A percentile compares a stretch with the other conserved stretches of the same genome.
phyloP scores from a whole-genome alignment of 306 rosid genomes.

The Prunus kanzakura region DNA sequence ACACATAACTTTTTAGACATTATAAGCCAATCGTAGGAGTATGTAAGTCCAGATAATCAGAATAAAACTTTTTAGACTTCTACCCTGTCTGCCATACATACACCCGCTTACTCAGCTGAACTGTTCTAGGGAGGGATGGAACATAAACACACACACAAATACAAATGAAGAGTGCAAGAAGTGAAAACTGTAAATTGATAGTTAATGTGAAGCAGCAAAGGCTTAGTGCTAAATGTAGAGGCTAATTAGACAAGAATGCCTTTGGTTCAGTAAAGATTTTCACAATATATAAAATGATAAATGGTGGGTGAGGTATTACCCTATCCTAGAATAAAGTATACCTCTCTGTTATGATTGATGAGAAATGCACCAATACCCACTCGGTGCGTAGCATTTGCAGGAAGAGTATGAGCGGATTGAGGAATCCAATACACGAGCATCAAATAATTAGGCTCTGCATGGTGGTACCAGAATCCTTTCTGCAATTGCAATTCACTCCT shows the following conservation, averaged over 20 bases:
- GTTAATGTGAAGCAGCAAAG: not conserved
- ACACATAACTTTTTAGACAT: not conserved
- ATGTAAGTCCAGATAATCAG: not conserved
- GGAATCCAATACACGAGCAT: slow-evolving; percentile 91
- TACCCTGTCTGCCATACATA: not conserved
- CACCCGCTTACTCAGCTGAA: not conserved
- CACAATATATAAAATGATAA: not conserved
- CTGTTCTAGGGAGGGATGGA: not conserved
- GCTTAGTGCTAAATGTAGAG: not conserved
- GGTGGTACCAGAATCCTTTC: slow-evolving; percentile 93
- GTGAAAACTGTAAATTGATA: not conserved
- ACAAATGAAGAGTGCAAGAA: not conserved
- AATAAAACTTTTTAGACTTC: not conserved
- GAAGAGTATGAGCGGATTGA: slow-evolving; percentile 51
- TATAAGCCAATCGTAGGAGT: not conserved
- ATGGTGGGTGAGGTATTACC: not conserved
- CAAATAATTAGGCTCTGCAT: slow-evolving; percentile 78
- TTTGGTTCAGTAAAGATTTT: not conserved
- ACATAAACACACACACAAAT: not conserved
- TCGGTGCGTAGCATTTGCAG: slow-evolving; percentile 77
- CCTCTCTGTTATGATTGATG: slow-evolving; percentile 68
- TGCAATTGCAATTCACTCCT: slow-evolving; percentile 15
- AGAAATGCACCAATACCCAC: slow-evolving; percentile 74
- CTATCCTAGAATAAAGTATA: slow-evolving; percentile 11
- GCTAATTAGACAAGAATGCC: not conserved